phyloP scores from a whole-genome alignment of 2,329 filamentous ascomycete genomes.

The Madurella fahalii region DNA sequence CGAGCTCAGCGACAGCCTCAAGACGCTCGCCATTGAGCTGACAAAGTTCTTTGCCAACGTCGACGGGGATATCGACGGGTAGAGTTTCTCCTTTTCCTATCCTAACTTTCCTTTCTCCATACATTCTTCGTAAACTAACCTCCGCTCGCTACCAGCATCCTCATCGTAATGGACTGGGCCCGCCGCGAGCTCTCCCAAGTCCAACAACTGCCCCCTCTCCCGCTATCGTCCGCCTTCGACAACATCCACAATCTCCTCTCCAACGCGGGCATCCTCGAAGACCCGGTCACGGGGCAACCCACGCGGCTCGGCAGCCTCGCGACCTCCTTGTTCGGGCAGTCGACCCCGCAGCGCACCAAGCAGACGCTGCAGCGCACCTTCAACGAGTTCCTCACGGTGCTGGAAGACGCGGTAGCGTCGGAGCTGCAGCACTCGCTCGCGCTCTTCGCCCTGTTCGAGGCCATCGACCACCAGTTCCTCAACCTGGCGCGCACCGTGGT shows the following conservation, averaged over 20 bases:
- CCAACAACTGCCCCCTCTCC: conserved; percentile 55
- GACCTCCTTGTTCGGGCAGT: conserved; percentile 72
- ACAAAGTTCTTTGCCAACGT: conserved; percentile 92
- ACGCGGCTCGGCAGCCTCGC: conserved; percentile 67
- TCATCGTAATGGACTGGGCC: conserved; percentile 96
- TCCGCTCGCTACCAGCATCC: conserved; percentile 51
- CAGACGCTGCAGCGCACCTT: conserved; percentile 81
- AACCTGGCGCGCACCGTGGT: conserved; percentile 82
- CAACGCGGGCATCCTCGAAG: conserved; percentile 56
- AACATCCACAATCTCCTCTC: conserved; percentile 78
- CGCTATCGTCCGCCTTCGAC: conserved; percentile 69
- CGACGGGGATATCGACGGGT: conserved; percentile 86
- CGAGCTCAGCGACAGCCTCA: conserved; percentile 78
- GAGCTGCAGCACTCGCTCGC: conserved; percentile 77
- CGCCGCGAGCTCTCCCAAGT: conserved; percentile 75
- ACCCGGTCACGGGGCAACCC: conserved; percentile 49
- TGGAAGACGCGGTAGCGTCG: conserved; percentile 83
- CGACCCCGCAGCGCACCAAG: conserved; percentile 74
- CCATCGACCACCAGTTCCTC: conserved; percentile 84
- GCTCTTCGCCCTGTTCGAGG: conserved; percentile 85
- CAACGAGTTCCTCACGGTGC: conserved; percentile 76
- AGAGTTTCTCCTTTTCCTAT: conserved; percentile 28
- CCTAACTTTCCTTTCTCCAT: not conserved
- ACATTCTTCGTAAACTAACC: not conserved
- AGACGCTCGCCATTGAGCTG: conserved; percentile 77